Evolutionary conservation across 192 early-diverging fungal genomes (phyloP).

Genomic region (Nowakowskiella sp.): DNA sequence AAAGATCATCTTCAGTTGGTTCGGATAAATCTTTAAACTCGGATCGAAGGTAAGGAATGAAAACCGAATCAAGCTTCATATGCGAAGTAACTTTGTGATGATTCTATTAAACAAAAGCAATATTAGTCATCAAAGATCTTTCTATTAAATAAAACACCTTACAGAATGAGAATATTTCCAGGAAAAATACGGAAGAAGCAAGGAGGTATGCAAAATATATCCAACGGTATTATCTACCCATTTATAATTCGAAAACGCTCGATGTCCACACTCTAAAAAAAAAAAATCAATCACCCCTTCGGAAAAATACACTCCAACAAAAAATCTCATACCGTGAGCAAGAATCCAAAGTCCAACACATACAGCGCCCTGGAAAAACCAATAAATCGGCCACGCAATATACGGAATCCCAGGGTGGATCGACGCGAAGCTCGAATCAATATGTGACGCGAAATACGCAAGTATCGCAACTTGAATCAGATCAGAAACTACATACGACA

Average conservation of each 20-base stretch:
- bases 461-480: slow-evolving; percentile 56
- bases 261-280: slow-evolving; percentile 51
- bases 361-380: slow-evolving; percentile 75
- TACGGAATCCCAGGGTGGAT: no score
- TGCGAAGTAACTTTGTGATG: slow-evolving; percentile 91
- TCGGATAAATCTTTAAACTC: no score
- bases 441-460: slow-evolving; percentile 59
- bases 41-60: slow-evolving; percentile 73
- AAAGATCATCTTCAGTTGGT: no score
- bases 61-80: slow-evolving; percentile 91
- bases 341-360: slow-evolving; percentile 81
- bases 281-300: not conserved
- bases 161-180: slow-evolving; percentile 78
- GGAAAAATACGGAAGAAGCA: slow-evolving; percentile 50
- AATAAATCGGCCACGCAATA: no score
- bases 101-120: no score
- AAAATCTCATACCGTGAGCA: slow-evolving; percentile 37
- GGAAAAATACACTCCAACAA: no score
- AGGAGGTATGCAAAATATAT: slow-evolving; percentile 72
- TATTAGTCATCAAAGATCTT: no score
- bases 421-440: no score
- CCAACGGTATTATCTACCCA: slow-evolving; percentile 69
- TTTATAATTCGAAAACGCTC: slow-evolving; percentile 66
- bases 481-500: slow-evolving; percentile 74
- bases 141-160: not conserved